phyloP scores from a whole-genome alignment of 495 filamentous ascomycete genomes.

The Glonium stellatum region DNA sequence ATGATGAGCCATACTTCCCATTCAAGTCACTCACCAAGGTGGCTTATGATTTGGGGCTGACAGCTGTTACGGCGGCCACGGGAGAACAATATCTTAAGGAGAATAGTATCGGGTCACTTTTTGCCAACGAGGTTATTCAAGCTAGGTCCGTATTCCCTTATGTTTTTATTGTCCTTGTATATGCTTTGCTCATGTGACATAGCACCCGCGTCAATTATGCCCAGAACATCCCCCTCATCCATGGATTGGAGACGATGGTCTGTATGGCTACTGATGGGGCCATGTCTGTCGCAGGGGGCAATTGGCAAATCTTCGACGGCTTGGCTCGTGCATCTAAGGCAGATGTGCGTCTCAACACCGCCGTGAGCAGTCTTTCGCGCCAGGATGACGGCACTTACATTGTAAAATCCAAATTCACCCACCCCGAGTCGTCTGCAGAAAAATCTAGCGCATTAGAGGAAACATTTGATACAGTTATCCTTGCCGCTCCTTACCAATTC shows the following conservation, averaged over 20 bases:
- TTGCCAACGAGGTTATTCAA: conserved; percentile 80
- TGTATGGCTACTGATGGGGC: conserved; percentile 87
- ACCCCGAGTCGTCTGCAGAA: conserved; percentile 1
- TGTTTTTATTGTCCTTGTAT: no score
- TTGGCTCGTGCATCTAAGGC: conserved; percentile 65
- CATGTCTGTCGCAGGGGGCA: conserved; percentile 72
- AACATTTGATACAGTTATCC: conserved; percentile 68
- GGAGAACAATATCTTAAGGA: conserved; percentile 61
- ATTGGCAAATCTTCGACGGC: conserved; percentile 86
- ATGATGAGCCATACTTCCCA: conserved; percentile 75
- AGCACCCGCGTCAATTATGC: conserved; percentile 94
- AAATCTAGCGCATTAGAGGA: conserved; percentile 16
- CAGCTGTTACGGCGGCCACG: conserved; percentile 56
- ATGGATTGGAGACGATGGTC: conserved; percentile 89
- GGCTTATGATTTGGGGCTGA: conserved; percentile 58
- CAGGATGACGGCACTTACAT: conserved; percentile 44
- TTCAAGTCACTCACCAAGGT: conserved; percentile 66
- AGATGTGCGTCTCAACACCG: conserved; percentile 58
- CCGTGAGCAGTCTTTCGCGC: conserved; percentile 54
- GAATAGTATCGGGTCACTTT: conserved; percentile 61
- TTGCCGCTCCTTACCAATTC: conserved; percentile 73
- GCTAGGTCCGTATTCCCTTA: conserved; percentile 40
- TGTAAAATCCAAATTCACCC: conserved; percentile 39
- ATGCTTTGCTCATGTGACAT: no score
- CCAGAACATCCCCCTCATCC: conserved; percentile 75